Percentiles rank a stretch among this genome's conserved stretches.
These are phyloP conservation scores for Camellia japonica DNA, from an alignment of 148 eudicot genomes.

Conservation along the genomic window DNA sequence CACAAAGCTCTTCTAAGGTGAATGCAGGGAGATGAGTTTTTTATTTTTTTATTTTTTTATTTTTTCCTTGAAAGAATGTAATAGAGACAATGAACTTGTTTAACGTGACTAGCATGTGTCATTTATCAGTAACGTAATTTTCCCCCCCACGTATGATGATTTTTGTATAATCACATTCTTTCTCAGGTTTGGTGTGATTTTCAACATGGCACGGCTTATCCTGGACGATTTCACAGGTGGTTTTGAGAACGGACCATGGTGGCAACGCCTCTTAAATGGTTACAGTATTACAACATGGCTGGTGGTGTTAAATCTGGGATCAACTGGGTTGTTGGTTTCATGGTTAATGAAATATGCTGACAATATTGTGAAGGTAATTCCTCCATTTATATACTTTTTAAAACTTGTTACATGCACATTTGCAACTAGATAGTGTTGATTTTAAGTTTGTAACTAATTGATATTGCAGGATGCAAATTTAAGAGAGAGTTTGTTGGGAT, in stretches of 20 bases:
- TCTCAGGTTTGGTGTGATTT: slow-evolving; percentile 76
- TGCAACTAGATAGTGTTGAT: neutral
- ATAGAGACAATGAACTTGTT: neutral
- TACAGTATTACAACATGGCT: slow-evolving; percentile 80
- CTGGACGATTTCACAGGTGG: slow-evolving; percentile 80
- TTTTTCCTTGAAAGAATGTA: neutral
- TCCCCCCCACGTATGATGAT: neutral
- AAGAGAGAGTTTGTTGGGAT: neutral
- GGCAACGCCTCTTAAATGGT: slow-evolving; percentile 84
- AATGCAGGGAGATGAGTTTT: neutral
- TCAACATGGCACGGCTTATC: slow-evolving; percentile 76
- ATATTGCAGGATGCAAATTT: neutral
- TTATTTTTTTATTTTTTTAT: neutral
- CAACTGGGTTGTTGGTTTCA: slow-evolving; percentile 87
- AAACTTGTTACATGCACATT: neutral
- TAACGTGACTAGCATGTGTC: neutral
- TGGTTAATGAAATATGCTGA: slow-evolving; percentile 99
- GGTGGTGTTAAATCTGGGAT: slow-evolving; percentile 90
- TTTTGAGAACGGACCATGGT: slow-evolving; percentile 84
- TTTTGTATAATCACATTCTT: neutral
- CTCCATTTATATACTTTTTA: neutral
- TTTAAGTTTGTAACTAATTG: neutral
- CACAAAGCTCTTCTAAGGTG: neutral
- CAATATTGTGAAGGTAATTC: slow-evolving; percentile 73
- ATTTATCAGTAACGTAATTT: neutral